Conservation (phyloP, 2,329 filamentous ascomycete genomes). For the Colletotrichum agaves region DNA sequence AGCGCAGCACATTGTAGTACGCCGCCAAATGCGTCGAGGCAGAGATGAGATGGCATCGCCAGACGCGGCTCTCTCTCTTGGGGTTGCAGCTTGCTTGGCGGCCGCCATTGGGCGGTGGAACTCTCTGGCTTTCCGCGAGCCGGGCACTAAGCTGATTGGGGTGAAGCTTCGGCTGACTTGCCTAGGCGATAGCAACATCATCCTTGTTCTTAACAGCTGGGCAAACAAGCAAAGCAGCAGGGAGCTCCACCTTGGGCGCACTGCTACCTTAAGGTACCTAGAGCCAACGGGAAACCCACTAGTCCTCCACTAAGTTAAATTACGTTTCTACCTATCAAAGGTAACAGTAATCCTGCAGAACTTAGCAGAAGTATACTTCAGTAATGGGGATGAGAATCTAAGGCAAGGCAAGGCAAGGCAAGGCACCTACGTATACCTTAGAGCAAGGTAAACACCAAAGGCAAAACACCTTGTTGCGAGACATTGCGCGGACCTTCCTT, state of each 20-base stretch:
- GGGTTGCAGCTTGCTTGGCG: conserved; percentile 11
- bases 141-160: conserved; percentile 24
- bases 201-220: conserved; percentile 21
- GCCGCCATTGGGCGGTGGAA: conserved; percentile 1
- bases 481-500: conserved; percentile 4
- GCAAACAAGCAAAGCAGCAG: too few species aligned
- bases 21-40: neutral
- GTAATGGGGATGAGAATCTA: neutral
- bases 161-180: conserved; percentile 6
- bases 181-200: conserved; percentile 28
- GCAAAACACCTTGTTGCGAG: neutral
- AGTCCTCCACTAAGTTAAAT: conserved; percentile 21
- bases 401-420: too few species aligned
- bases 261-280: neutral
- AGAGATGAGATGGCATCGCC: neutral
- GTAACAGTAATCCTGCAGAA: neutral
- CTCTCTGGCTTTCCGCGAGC: neutral
- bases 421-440: too few species aligned
- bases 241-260: conserved; percentile 15
- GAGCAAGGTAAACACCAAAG: conserved; percentile 18
- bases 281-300: neutral
- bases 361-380: too few species aligned
- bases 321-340: conserved; percentile 29
- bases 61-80: conserved; percentile 30
- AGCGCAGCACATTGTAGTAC: too few species aligned